Conservation (phyloP, 306 rosid genomes). For the Mucuna pruriens region DNA sequence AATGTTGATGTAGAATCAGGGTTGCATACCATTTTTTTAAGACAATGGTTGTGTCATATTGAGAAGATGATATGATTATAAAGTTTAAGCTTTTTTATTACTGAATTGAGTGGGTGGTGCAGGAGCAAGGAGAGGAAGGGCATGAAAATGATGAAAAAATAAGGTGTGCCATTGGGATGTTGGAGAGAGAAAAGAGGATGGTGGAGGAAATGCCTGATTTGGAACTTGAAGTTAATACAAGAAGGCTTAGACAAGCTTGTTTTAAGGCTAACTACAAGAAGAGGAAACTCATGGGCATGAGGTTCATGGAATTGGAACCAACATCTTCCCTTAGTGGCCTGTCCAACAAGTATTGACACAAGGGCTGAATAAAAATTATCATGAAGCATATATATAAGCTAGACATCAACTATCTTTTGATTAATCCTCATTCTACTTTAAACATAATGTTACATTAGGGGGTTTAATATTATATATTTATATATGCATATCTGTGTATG, state of each 20-base stretch:
- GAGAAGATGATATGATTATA: background rate
- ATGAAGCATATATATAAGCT: background rate
- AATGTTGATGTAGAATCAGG: no score
- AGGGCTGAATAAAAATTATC: background rate
- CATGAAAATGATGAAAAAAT: conserved; percentile 48
- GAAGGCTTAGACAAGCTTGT: conserved; percentile 83
- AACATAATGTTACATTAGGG: background rate
- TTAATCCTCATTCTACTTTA: background rate
- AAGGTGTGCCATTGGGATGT: conserved; percentile 50
- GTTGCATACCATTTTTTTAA: no score
- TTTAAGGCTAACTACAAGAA: conserved; percentile 89
- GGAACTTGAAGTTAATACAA: conserved; percentile 65
- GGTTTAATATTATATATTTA: background rate
- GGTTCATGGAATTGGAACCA: conserved; percentile 26
- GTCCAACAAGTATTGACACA: background rate
- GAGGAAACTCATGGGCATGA: conserved; percentile 57
- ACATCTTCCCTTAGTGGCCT: background rate
- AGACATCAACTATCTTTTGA: background rate
- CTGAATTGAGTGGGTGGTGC: background rate
- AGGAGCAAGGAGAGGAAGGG: conserved; percentile 59
- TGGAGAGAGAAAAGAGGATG: conserved; percentile 69
- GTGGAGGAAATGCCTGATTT: conserved; percentile 75
- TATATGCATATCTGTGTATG: background rate
- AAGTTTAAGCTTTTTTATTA: background rate
- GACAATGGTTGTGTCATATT: background rate